Evolutionary conservation across 257 asterid species (phyloP), one percentile per base, ranked within the genome.

Genomic region (Scutellaria baicalensis): DNA sequence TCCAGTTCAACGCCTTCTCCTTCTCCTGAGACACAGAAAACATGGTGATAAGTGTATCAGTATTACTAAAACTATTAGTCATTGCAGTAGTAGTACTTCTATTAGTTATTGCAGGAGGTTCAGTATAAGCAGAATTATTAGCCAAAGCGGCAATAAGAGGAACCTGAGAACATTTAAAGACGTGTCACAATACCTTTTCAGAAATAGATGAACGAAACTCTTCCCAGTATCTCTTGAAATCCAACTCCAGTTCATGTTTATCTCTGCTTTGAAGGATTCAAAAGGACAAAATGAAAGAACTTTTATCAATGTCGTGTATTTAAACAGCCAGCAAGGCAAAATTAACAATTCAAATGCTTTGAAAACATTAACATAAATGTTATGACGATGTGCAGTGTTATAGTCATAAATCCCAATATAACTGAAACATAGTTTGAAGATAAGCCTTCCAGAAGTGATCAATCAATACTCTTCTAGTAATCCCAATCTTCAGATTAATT

Each of bases 191-290:
- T 77, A 83, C 91, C 91, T 83, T 83, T 70, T 85, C 91, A 69
- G 90, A 84, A 86, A 72, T 88, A 59, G 93, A 85, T 68, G 96
- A 85, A 55, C 98, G 91, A 78, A 94, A 94, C 77, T 88, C 96
- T 77, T 94, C 97, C 99, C 99, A 94, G 48, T 86, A 85, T 82
- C 99, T 88, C 86, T 84, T 94, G 73, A 94, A 94, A 74, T 91
- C 97, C 95, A 85, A 82, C 83, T 91, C 98, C 92, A 94, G 72
- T 74, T 89, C 99, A 84, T 88, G 85, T 71, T 81, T 86, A 81
- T 82, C 91, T 43, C 91, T 79, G 81, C 80, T 74, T 39, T 16
- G 52, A 72, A 50, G 50, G 11, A 68, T 69, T 70, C 44, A 20
- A 51, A 27, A 49, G 62, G 39, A 64, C 64, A 75, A 61, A 40